Conservation (phyloP, 2,329 filamentous ascomycete genomes). For the Trichoderma breve region DNA sequence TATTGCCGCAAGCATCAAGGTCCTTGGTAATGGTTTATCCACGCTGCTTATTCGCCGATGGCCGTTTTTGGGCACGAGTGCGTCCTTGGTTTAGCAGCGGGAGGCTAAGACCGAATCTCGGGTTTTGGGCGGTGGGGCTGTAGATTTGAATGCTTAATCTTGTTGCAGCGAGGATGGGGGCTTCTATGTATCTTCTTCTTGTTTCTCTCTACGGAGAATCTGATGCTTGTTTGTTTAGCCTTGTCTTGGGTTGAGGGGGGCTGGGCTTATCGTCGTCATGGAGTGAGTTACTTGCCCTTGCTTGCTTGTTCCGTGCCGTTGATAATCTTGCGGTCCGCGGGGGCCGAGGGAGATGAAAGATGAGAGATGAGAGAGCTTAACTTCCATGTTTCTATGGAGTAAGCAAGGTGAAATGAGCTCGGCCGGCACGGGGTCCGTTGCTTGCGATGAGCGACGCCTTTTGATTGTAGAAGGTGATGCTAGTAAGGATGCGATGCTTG, state of each 20-base stretch:
- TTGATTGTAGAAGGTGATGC: background rate
- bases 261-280: background rate
- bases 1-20: background rate
- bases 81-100: background rate
- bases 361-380: background rate
- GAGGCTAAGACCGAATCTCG: background rate
- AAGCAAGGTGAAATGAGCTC: slow-evolving; percentile 1
- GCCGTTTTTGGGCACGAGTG: background rate
- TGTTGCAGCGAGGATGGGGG: background rate
- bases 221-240: background rate
- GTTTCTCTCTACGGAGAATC: too few species aligned
- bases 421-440: background rate
- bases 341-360: background rate
- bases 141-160: background rate
- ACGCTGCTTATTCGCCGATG: background rate
- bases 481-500: background rate
- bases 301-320: background rate
- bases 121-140: background rate
- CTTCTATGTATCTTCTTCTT: too few species aligned
- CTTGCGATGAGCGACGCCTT: background rate
- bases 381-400: background rate
- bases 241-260: background rate
- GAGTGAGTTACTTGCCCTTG: background rate
- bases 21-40: background rate
- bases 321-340: background rate